Evolutionary conservation across 108 stramenopile genomes (phyloP), one percentile per base, ranked within the genome.

Genomic region (Aurantiochytrium sp.): DNA sequence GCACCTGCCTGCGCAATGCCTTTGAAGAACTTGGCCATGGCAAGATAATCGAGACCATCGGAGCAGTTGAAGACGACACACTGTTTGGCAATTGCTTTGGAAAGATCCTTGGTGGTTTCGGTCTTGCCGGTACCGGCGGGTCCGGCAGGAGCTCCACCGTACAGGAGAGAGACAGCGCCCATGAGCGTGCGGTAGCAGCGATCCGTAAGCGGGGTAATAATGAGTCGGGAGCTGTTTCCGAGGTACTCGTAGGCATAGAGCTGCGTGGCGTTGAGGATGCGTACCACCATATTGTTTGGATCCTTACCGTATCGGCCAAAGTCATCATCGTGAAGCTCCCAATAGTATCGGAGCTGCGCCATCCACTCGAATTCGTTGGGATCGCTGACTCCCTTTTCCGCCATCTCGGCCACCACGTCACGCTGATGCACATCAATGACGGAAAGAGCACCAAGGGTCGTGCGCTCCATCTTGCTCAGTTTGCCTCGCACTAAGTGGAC

Each of bases 11-110:
- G 94, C 19, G 95, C 95, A 29, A 95, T 87, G 51, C 95, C 95
- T 92, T 95, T 95, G 91, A 95, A 95, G 91, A 95, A 95, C 89
- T 95, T 95, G 53, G 94, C 95, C 95, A 95, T 95, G 51, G 93
- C 95, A 44, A 90, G 90, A 76, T 94, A 94, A 88, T 94, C 93
- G 28, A 95, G 90, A 25, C 93, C 93, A 60, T 95, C 95, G 5
- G 94, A 94, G 92, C 95, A 95, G 91, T 95, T 95, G 90, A 94
- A 95, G 58, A 95, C 95, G 29, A 95, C 95, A 71, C 95, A 95
- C 90, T 94, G 92, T 51, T 93, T 92, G 57, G 93, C 91, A 18
- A 92, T 72, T 6, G 95, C 95, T 72, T 95, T 95, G 72, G 91
- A 88, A 8, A 95, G 88, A 45, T 95, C 95, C 92, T 95, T 95